Conservation (phyloP, 23 red algal species). For the Chondrus crispus region DNA sequence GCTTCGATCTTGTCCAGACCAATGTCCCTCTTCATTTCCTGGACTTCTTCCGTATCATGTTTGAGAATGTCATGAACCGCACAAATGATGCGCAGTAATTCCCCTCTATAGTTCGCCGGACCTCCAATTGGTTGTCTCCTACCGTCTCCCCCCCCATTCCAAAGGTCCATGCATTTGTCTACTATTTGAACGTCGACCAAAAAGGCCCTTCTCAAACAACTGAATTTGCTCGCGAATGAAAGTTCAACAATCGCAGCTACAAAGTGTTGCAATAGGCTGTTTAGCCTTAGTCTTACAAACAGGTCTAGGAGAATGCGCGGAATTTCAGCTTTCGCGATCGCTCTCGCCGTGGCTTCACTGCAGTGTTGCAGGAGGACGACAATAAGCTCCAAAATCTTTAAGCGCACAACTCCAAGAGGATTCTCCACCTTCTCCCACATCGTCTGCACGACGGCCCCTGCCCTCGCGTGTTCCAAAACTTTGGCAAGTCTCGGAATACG, state of each 20-base stretch:
- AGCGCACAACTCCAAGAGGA: slow-evolving; percentile 53
- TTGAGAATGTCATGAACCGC: slow-evolving; percentile 66
- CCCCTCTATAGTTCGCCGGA: slow-evolving; percentile 50
- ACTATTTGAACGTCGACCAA: slow-evolving; percentile 50
- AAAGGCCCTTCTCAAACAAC: slow-evolving; percentile 21
- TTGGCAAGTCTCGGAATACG: slow-evolving; percentile 38
- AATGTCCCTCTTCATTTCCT: slow-evolving; percentile 28
- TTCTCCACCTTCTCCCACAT: slow-evolving; percentile 68
- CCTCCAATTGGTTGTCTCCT: neutral
- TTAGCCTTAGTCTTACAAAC: slow-evolving; percentile 49
- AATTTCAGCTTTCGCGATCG: slow-evolving; percentile 49
- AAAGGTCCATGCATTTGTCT: slow-evolving; percentile 46
- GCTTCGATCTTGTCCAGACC: slow-evolving; percentile 8
- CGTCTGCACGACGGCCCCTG: slow-evolving; percentile 32
- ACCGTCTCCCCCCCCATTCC: slow-evolving; percentile 7
- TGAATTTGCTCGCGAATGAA: slow-evolving; percentile 21
- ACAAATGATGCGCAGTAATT: slow-evolving; percentile 31
- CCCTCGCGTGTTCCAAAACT: slow-evolving; percentile 27
- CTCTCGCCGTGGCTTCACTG: slow-evolving; percentile 29
- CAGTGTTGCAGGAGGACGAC: slow-evolving; percentile 63
- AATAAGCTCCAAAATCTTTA: slow-evolving; percentile 74
- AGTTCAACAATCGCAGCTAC: slow-evolving; percentile 60
- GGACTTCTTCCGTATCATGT: slow-evolving; percentile 14
- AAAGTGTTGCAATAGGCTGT: slow-evolving; percentile 72
- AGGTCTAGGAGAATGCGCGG: slow-evolving; percentile 56